Evolutionary conservation across 306 rosid species (phyloP).

Genomic region (Casuarina equisetifolia): DNA sequence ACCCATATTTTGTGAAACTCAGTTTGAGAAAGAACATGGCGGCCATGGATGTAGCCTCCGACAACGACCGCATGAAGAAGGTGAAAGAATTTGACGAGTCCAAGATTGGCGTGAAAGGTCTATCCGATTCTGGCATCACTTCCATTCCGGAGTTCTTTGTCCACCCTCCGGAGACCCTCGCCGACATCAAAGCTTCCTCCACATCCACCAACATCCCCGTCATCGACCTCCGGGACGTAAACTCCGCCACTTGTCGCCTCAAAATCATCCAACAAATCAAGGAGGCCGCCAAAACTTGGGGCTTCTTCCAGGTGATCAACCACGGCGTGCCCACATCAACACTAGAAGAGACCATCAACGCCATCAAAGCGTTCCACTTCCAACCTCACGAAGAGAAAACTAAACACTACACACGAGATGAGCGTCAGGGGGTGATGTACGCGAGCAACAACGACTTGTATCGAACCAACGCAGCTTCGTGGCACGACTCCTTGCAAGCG

Average conservation of each 20-base stretch:
- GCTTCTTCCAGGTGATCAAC: conserved; percentile 56
- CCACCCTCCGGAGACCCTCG: conserved; percentile 36
- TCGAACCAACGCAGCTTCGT: conserved; percentile 33
- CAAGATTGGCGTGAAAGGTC: conserved; percentile 52
- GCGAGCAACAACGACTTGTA: conserved; percentile 38
- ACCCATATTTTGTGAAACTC: no score
- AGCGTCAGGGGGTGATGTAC: conserved; percentile 31
- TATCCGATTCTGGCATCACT: conserved; percentile 48
- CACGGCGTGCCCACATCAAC: conserved; percentile 27
- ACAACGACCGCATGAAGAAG: conserved; percentile 31
- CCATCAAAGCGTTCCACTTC: conserved; percentile 42
- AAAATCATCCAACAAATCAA: conserved; percentile 34
- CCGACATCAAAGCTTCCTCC: conserved; percentile 27
- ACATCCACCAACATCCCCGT: conserved; percentile 25
- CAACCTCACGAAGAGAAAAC: conserved; percentile 31
- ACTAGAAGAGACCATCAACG: conserved; percentile 23
- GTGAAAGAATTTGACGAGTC: conserved; percentile 46
- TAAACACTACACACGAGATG: conserved; percentile 41
- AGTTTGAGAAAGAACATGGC: not conserved
- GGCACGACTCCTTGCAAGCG: conserved; percentile 42
- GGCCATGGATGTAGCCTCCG: conserved; percentile 2
- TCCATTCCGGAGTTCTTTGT: conserved; percentile 39
- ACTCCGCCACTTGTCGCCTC: conserved; percentile 19
- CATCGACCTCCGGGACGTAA: conserved; percentile 38
- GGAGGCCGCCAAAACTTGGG: conserved; percentile 41